Evolutionary conservation across 768 basidiomycete species (phyloP).

Genomic region (Asterophora parasitica): DNA sequence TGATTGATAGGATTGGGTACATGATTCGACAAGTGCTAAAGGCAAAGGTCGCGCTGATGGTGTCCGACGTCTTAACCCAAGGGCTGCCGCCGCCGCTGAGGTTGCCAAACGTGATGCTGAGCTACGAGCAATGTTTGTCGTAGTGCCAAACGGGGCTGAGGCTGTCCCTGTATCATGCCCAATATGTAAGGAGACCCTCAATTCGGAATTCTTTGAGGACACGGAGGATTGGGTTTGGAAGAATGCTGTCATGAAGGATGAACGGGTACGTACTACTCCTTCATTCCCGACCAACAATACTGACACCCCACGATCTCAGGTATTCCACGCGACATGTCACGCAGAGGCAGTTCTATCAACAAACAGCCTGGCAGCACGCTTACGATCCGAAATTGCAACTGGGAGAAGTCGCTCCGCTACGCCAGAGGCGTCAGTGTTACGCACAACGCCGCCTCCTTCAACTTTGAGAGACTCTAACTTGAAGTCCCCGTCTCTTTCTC

Average conservation of each 20-base stretch:
- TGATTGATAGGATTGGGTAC: conserved; percentile 76
- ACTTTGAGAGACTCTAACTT: conserved; percentile 29
- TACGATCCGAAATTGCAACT: conserved; percentile 55
- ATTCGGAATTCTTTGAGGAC: conserved; percentile 89
- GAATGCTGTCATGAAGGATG: conserved; percentile 83
- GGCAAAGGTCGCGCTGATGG: conserved; percentile 65
- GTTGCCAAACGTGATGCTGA: conserved; percentile 71
- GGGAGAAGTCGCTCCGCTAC: conserved; percentile 76
- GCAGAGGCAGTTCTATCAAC: conserved; percentile 69
- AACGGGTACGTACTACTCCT: conserved; percentile 52
- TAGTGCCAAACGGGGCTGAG: conserved; percentile 87
- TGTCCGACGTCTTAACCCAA: conserved; percentile 45
- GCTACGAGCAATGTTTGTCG: conserved; percentile 72
- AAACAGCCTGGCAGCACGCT: conserved; percentile 59
- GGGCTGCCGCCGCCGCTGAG: conserved; percentile 57
- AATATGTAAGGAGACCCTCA: conserved; percentile 92
- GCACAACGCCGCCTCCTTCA: conserved; percentile 35
- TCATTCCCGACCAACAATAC: neutral
- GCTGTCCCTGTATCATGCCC: conserved; percentile 83
- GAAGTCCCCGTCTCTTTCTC: conserved; percentile 42
- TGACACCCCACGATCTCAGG: conserved; percentile 37
- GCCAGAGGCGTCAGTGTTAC: conserved; percentile 50
- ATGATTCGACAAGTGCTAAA: conserved; percentile 60
- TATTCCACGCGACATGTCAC: conserved; percentile 93
- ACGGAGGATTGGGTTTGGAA: conserved; percentile 99